Evolutionary conservation across 163 green algal species (phyloP).

Genomic region (Chlorella variabilis): DNA sequence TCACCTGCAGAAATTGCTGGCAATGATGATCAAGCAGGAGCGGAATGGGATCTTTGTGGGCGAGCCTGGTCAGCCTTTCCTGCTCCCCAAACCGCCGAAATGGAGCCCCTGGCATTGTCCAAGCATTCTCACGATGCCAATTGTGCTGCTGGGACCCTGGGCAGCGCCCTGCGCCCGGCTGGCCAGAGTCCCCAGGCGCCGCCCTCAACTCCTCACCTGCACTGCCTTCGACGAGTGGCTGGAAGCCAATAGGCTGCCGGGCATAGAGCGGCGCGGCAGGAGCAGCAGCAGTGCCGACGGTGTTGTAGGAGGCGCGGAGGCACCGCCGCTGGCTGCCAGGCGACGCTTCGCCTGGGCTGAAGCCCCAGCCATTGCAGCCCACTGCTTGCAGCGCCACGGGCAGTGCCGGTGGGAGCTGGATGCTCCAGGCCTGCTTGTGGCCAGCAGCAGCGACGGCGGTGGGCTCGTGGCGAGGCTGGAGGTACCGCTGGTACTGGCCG

Average conservation of each 20-base stretch:
- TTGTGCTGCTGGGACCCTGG: no score
- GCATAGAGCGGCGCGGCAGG: background rate
- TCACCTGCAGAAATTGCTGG: no score
- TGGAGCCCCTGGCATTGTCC: no score
- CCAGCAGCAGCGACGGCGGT: no score
- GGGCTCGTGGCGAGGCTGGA: background rate
- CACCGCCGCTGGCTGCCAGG: background rate
- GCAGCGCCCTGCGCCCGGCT: no score
- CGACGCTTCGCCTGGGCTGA: background rate
- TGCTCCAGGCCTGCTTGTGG: background rate
- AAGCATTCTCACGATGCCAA: no score
- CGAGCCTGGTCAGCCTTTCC: no score
- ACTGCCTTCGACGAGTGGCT: background rate
- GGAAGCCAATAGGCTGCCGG: background rate
- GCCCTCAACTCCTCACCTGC: background rate
- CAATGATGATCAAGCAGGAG: no score
- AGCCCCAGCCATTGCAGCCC: background rate
- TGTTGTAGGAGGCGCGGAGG: background rate
- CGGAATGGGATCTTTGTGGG: no score
- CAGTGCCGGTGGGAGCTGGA: background rate
- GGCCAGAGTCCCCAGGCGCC: no score
- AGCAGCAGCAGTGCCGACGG: background rate
- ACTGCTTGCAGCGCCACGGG: background rate
- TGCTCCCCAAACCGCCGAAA: no score
- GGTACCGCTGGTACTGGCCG: conserved; percentile 10